Percentiles rank a stretch among this genome's conserved stretches.
These are phyloP conservation scores for Pouteria glomerata DNA, from an alignment of 148 eudicot genomes.

Conservation along the genomic window DNA sequence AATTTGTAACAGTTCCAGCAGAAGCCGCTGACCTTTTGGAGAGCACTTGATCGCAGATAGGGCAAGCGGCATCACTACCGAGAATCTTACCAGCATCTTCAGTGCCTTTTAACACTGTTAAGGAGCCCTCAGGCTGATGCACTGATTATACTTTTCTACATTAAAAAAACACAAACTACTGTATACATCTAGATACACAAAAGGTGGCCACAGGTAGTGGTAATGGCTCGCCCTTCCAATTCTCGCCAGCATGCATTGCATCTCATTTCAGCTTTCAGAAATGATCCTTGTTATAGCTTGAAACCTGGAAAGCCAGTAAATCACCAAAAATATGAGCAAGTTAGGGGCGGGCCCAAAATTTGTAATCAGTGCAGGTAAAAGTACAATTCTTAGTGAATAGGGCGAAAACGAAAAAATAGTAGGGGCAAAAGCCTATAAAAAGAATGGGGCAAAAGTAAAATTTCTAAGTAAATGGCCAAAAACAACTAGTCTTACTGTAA, in stretches of 20 bases:
- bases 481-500: too few species aligned
- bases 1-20: neutral
- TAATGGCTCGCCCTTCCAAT: constrained; percentile 82
- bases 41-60: constrained; percentile 89
- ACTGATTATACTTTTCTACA: neutral
- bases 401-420: too few species aligned
- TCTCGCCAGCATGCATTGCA: constrained; percentile 99
- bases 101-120: constrained; percentile 54
- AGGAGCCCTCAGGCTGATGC: constrained; percentile 22
- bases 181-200: constrained; percentile 59
- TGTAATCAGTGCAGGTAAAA: too few species aligned
- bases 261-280: constrained; percentile 61
- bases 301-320: neutral
- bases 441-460: too few species aligned
- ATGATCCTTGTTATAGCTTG: constrained; percentile 8
- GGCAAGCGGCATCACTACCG: constrained; percentile 82
- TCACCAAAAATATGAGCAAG: neutral
- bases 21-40: constrained; percentile 66
- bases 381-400: too few species aligned
- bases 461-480: too few species aligned
- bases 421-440: too few species aligned
- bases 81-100: constrained; percentile 86
- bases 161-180: neutral
- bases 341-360: too few species aligned
- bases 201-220: constrained; percentile 89